Evolutionary conservation across 768 basidiomycete species (phyloP), one percentile per base, ranked within the genome.

Genomic region (Asterophora parasitica): DNA sequence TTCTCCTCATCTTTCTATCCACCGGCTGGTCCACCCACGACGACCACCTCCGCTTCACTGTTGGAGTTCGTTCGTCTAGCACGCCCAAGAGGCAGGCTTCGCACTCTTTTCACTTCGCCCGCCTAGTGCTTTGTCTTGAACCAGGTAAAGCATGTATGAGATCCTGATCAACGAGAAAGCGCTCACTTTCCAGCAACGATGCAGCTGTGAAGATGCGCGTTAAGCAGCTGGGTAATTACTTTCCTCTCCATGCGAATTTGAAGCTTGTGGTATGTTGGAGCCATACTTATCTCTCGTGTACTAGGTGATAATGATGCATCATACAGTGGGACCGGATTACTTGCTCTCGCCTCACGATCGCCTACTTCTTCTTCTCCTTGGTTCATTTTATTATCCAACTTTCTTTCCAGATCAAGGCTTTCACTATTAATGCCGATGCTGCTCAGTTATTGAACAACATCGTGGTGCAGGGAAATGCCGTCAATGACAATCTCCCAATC

Each of bases 311-410:
- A 12, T 46, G 37, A 43, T 23, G 30, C 40, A 49, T 44, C 17
- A 34, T 44, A 35, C 58, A 88, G 85, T 85, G 83, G 82, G 72
- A 78, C 48, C 77, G 85, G 47, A 69, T 88, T 57, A 82, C 84
- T 16, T 79, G 82, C 58, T 85, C 86, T 40, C 74, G 73, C 31
- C 69, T 85, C 44, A 83, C 87, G 15, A 68, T 74, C 51, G 58
- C 79, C 58, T 91, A 88, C 63, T 79, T 87, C 59, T 45, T 72
- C 36, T 85, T 88, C 61, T 82, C 87, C 16, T 48, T 84, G 43
- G 41, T 79, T 37, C 83, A 88, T 61, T 87, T 83, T 55, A 54
- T 75, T 47, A 61, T 87, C 49, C 88, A 89, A 64, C 70, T 88
- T 53, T 69, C 76, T 20, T 71, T 91, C 38, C 88, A 90, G 66